Percentiles rank a stretch among this genome's conserved stretches.
Conservation (phyloP, 1,284 basidiomycete species). For the Porphyrellus sp. region DNA sequence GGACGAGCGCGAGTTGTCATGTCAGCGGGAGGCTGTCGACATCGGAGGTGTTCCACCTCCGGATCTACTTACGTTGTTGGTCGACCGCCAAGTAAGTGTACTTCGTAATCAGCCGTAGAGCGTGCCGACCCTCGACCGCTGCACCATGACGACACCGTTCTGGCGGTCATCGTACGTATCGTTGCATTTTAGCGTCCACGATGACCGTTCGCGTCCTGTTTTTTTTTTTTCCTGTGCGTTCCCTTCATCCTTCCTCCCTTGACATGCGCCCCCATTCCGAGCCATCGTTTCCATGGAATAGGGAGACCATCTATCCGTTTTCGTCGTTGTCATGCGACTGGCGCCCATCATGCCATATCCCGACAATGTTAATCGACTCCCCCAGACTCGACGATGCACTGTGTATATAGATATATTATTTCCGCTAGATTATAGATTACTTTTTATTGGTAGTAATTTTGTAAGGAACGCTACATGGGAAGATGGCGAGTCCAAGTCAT, state of each 20-base stretch:
- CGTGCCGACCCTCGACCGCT: no score
- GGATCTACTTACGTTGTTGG: background rate
- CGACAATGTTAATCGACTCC: background rate
- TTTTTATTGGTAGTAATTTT: slow-evolving; percentile 6
- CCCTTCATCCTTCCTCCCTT: no score
- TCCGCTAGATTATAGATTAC: slow-evolving; percentile 5
- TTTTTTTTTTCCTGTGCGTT: background rate
- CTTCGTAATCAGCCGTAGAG: background rate
- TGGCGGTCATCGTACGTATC: background rate
- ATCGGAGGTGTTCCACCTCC: background rate
- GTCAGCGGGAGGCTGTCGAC: background rate
- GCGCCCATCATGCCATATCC: no score
- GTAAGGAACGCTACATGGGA: background rate
- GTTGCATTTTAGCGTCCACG: no score
- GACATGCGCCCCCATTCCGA: background rate
- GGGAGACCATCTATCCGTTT: background rate
- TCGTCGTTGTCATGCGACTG: background rate
- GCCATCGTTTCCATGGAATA: background rate
- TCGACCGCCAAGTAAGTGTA: background rate
- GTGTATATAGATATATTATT: background rate
- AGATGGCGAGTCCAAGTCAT: background rate
- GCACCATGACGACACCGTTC: no score
- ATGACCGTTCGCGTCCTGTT: background rate
- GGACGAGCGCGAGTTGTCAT: no score
- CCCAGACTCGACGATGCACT: background rate